These are phyloP conservation scores for Candida ficus DNA, from an alignment of 805 yeast species.

Conservation along the genomic window DNA sequence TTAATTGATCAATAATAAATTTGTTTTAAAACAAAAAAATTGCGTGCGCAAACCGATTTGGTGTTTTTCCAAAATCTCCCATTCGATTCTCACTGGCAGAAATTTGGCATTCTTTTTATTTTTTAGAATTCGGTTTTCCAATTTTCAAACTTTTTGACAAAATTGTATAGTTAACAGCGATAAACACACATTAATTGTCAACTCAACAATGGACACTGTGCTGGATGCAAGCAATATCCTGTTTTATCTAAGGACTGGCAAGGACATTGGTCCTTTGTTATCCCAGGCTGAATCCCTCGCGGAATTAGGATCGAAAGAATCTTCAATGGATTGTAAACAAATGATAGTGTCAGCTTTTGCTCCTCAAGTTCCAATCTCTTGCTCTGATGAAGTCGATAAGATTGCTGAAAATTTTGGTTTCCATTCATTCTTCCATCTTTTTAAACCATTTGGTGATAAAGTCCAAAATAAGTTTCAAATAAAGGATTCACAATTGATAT, in stretches of 20 bases:
- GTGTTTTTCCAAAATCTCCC: background rate
- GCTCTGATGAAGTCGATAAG: conserved; percentile 41
- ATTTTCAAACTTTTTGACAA: too few relatives aligned
- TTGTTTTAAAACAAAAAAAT: too few relatives aligned
- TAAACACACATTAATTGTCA: too few relatives aligned
- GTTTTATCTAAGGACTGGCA: conserved; percentile 14
- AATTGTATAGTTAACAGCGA: too few relatives aligned
- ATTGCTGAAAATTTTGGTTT: conserved; percentile 37
- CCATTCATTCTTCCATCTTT: conserved; percentile 40
- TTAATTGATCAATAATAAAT: too few relatives aligned
- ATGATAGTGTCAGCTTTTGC: conserved; percentile 37
- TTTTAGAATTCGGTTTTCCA: too few relatives aligned
- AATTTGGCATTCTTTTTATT: too few relatives aligned
- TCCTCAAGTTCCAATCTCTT: conserved; percentile 47
- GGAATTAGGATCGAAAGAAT: conserved; percentile 11
- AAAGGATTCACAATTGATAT: conserved; percentile 46
- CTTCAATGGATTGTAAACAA: conserved; percentile 23
- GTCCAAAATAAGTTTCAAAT: conserved; percentile 44
- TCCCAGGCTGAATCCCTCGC: conserved; percentile 2
- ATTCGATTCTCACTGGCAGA: too few relatives aligned
- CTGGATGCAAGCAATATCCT: conserved; percentile 16
- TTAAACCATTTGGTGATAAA: conserved; percentile 52
- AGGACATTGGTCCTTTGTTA: conserved; percentile 15
- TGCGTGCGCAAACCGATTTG: background rate
- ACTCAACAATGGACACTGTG: conserved; percentile 14